A percentile compares a stretch with the other conserved stretches of the same genome.
phyloP scores from a whole-genome alignment of 2,329 filamentous ascomycete species.

The Huntiella omanensis region DNA sequence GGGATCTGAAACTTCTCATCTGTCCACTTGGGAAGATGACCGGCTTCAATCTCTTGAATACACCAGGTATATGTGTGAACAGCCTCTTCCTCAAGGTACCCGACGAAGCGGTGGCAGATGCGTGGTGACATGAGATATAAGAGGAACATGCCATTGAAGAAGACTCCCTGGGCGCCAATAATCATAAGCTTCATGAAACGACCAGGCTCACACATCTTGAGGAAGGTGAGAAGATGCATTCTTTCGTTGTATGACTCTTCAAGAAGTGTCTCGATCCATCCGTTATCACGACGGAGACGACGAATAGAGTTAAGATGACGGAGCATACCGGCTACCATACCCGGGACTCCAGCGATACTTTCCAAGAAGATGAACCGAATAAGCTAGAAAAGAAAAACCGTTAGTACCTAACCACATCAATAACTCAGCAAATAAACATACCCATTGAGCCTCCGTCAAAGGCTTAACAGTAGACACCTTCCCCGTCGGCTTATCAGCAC shows the following conservation, averaged over 20 bases:
- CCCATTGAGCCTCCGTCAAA: constrained; percentile 73
- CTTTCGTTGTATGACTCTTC: constrained; percentile 86
- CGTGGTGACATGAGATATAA: constrained; percentile 72
- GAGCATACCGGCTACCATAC: constrained; percentile 93
- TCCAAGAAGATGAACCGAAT: constrained; percentile 85
- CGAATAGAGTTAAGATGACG: constrained; percentile 72
- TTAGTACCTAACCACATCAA: neutral
- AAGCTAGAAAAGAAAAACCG: constrained; percentile 24
- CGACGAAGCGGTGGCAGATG: constrained; percentile 87
- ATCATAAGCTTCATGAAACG: constrained; percentile 88
- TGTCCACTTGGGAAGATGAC: constrained; percentile 67
- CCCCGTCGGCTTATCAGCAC: constrained; percentile 37
- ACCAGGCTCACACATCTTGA: constrained; percentile 61
- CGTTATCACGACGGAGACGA: constrained; percentile 78
- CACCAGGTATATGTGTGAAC: constrained; percentile 88
- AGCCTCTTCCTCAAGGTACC: constrained; percentile 92
- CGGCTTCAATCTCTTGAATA: constrained; percentile 69
- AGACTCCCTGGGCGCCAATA: constrained; percentile 80
- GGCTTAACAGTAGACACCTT: constrained; percentile 34
- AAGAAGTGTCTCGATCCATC: constrained; percentile 85
- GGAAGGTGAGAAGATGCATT: constrained; percentile 83
- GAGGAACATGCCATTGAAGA: constrained; percentile 87
- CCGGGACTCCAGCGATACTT: constrained; percentile 82
- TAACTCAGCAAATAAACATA: constrained; percentile 16
- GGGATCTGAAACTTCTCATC: constrained; percentile 53